Base-by-base conservation (phyloP, 108 stramenopile genomes). In the Pseudonitzschia multiseries region DNA sequence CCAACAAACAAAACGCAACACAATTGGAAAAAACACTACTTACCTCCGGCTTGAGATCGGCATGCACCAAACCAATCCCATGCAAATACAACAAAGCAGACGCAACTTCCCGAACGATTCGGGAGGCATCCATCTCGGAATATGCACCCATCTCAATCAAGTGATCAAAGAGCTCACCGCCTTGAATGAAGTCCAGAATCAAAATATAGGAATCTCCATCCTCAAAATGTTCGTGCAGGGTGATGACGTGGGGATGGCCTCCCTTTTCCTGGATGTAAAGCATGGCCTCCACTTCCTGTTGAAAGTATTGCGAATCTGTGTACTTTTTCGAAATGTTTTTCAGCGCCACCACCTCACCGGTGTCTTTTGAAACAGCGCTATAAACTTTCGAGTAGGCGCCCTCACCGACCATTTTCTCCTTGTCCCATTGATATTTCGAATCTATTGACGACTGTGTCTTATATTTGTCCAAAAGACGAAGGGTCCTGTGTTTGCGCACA, bases 111-210 rank as follows among this genome's bases (percentile, higher is more conserved):
- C 88, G 70, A 28, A 91, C 76, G 21, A 93, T 70, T 33, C 89
- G 61, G 13, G 90, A 83, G 31, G 91, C 87, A 81, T 93, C 94
- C 32, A 82, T 83, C 75, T 95, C 94, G 13, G 78, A 80, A 69
- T 95, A 95, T 0, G 94, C 88, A 22, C 94, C 94, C 65, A 87
- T 83, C 51, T 84, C 80, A 26, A 91, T 88, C 69, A 95, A 70
- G 62, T 91, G 90, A 80, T 95, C 90, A 79, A 95, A 95, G 79
- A 95, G 76, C 76, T 95, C 94, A 50, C 92, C 90, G 2, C 94
- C 94, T 18, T 69, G 72, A 40, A 95, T 79, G 53, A 90, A 84
- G 77, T 95, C 94, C 53, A 95, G 61, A 22, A 92, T 84, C 63
- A 95, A 52, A 78, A 84, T 84, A 72, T 81, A 95, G 63, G 79